Evolutionary conservation across 2,329 filamentous ascomycete genomes (phyloP).

Genomic region (Scedosporium boydii): DNA sequence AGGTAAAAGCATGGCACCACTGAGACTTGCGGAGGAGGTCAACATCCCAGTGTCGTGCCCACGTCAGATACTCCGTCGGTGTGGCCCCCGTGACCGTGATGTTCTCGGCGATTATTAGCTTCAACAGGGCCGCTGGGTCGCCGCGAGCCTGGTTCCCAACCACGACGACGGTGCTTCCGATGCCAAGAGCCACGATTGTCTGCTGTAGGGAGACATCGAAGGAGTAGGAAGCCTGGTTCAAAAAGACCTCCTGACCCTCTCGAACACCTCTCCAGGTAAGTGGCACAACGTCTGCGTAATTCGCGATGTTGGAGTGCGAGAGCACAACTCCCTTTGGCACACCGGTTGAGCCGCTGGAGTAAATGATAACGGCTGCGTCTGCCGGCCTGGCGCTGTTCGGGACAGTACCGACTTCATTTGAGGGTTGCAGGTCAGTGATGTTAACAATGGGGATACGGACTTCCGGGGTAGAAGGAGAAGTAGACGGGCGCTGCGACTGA

Average conservation of each 20-base stretch:
- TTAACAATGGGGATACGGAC: not conserved
- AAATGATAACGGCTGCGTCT: constrained; percentile 21
- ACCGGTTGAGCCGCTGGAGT: constrained; percentile 21
- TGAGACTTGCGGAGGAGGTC: constrained; percentile 7
- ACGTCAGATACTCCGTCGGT: constrained; percentile 29
- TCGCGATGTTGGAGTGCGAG: constrained; percentile 18
- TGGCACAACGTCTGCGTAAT: constrained; percentile 9
- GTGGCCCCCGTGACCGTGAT: constrained; percentile 28
- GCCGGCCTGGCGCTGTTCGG: constrained; percentile 8
- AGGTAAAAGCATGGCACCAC: constrained; percentile 13
- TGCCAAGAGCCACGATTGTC: constrained; percentile 23
- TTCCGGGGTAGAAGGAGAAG: not conserved
- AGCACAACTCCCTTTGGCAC: constrained; percentile 31
- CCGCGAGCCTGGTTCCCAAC: constrained; percentile 19
- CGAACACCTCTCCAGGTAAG: not conserved
- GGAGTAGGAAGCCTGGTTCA: constrained; percentile 28
- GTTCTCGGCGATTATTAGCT: constrained; percentile 22
- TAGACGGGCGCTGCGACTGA: not conserved
- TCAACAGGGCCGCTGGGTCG: constrained; percentile 24
- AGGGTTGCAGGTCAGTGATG: not conserved
- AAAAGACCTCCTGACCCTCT: constrained; percentile 15
- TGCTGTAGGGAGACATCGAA: constrained; percentile 33
- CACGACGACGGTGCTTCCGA: constrained; percentile 26
- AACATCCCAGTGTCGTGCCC: constrained; percentile 15
- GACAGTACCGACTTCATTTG: not conserved